Conservation (phyloP, 2,329 filamentous ascomycete genomes). For the Metarhizium humberi region DNA sequence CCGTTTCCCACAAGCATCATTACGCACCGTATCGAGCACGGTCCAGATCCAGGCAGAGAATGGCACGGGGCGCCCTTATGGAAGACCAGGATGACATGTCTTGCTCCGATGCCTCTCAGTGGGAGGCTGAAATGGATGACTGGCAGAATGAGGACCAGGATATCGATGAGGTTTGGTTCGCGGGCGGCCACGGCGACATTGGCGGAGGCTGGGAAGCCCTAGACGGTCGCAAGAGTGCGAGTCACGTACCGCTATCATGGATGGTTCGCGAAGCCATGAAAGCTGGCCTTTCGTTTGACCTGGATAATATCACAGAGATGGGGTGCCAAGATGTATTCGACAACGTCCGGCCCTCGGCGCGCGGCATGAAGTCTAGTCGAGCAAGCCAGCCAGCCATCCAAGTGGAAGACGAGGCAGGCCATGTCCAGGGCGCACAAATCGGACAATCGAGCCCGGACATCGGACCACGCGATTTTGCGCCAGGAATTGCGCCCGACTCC, state of each 20-base stretch:
- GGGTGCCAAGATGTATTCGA: conserved; percentile 36
- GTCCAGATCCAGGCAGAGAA: conserved; percentile 26
- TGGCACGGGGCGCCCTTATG: conserved; percentile 1
- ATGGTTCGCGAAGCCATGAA: conserved; percentile 52
- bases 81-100: conserved; percentile 19
- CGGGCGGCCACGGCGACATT: conserved; percentile 69
- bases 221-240: conserved; percentile 49
- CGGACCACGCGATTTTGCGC: conserved; percentile 11
- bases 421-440: conserved; percentile 10
- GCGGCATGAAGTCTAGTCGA: not conserved
- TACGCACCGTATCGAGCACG: conserved; percentile 33
- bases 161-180: conserved; percentile 73
- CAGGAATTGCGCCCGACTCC: not conserved
- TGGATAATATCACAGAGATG: conserved; percentile 56
- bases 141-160: conserved; percentile 52
- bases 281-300: conserved; percentile 63
- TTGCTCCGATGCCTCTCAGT: conserved; percentile 19
- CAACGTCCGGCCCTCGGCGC: conserved; percentile 1
- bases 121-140: conserved; percentile 23
- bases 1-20: not conserved
- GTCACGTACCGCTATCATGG: conserved; percentile 60
- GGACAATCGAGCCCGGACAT: conserved; percentile 12
- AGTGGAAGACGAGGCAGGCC: conserved; percentile 9
- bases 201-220: conserved; percentile 65
- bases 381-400: conserved; percentile 15